Evolutionary conservation across 1,284 basidiomycete genomes (phyloP).

Genomic region (Cystobasidium pallidum): DNA sequence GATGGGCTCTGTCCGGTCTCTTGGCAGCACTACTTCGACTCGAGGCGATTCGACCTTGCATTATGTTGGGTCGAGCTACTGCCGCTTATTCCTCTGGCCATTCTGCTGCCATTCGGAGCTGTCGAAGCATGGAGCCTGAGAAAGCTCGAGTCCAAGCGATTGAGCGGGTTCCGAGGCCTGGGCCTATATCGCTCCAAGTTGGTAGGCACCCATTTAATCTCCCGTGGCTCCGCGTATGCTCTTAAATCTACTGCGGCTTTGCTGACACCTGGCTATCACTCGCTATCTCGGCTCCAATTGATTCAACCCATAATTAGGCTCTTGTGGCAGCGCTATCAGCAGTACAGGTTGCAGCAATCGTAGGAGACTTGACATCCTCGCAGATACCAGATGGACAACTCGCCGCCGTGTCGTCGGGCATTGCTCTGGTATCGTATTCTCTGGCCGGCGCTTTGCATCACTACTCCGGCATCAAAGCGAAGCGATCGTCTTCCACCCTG

Average conservation of each 20-base stretch:
- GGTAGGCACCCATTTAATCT: constrained; percentile 4
- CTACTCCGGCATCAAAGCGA: constrained; percentile 73
- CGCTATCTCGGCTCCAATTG: background rate
- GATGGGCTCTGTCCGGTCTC: constrained; percentile 35
- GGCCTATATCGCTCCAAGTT: constrained; percentile 36
- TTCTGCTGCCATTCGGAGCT: constrained; percentile 33
- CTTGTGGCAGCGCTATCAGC: constrained; percentile 51
- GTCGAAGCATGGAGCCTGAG: constrained; percentile 32
- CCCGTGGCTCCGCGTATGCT: too few relatives aligned
- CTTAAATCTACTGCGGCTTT: too few relatives aligned
- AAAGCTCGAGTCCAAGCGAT: constrained; percentile 32
- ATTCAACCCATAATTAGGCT: constrained; percentile 29
- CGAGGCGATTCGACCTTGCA: constrained; percentile 29
- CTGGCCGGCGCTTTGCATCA: constrained; percentile 33
- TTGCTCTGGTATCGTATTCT: constrained; percentile 55
- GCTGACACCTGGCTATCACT: too few relatives aligned
- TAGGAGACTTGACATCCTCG: constrained; percentile 54
- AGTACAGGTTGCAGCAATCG: constrained; percentile 43
- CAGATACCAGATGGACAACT: constrained; percentile 29
- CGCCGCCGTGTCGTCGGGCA: constrained; percentile 24
- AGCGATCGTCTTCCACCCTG: constrained; percentile 73
- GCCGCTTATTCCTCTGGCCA: constrained; percentile 35
- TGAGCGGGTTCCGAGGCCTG: constrained; percentile 12
- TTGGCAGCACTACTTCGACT: constrained; percentile 36
- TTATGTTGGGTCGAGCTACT: constrained; percentile 42